A percentile compares a stretch with the other conserved stretches of the same genome.
phyloP scores from a whole-genome alignment of 2,329 filamentous ascomycete genomes.

The Fusarium falciforme region DNA sequence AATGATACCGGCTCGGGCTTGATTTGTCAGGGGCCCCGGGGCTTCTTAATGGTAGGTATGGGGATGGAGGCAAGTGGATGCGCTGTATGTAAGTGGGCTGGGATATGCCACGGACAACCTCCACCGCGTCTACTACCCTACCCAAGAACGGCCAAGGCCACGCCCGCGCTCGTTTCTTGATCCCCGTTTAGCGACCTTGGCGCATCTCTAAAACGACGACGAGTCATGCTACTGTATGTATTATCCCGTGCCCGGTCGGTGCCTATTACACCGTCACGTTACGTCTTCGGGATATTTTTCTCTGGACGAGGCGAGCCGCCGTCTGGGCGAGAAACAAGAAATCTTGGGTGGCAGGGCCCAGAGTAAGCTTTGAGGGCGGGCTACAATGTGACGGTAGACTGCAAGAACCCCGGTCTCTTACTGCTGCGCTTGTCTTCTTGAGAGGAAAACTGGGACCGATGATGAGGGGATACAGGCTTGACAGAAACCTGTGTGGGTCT shows the following conservation, averaged over 20 bases:
- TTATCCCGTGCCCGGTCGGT: not conserved
- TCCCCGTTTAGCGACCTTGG: slow-evolving; percentile 18
- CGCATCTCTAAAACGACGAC: slow-evolving; percentile 21
- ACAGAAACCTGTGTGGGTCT: not conserved
- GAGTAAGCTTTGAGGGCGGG: not conserved
- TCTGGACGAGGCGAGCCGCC: not conserved
- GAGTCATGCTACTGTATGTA: slow-evolving; percentile 1
- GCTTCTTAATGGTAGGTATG: not conserved
- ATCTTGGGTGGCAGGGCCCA: not conserved
- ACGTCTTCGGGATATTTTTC: not conserved
- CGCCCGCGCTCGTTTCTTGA: not conserved
- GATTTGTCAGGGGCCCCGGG: not conserved
- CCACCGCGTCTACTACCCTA: not conserved
- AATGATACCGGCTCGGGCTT: not conserved
- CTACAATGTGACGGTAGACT: not conserved
- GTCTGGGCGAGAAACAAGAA: not conserved
- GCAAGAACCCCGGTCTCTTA: not conserved
- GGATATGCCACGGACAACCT: not conserved
- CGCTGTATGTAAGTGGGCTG: not conserved
- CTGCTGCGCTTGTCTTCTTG: not conserved
- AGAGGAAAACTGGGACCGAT: slow-evolving; percentile 11
- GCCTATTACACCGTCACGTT: not conserved
- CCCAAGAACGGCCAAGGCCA: not conserved
- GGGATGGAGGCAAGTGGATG: not conserved
- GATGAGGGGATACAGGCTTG: slow-evolving; percentile 12